Evolutionary conservation across 345 rosid species (phyloP), one percentile per base, ranked within the genome.

Genomic region (Lumnitzera littorea): DNA sequence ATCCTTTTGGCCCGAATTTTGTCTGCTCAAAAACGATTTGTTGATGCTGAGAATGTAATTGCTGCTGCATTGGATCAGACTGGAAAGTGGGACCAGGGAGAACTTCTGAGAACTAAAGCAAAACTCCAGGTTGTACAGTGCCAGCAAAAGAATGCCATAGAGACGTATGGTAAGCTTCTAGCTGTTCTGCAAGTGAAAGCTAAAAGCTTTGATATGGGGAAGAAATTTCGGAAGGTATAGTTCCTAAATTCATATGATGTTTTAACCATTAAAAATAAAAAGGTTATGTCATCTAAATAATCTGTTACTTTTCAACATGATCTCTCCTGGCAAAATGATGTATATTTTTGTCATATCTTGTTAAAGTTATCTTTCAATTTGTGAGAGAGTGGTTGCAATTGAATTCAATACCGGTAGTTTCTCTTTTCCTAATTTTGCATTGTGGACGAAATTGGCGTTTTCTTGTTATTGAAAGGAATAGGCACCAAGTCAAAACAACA

Each of bases 31-130:
- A 87, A 82, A 60, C 81, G 58, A 50, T 84, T 69, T 66, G 62
- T 57, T 46, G 86, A 87, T 73, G 86, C 90, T 11, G 94, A 84
- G 75, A 66, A 58, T 13, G 74, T 80, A 51, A 67, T 84, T 50
- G 75, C 58, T 62, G 77, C 75, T 66, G 84, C 90, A 25, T 55
- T 87, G 69, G 86, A 87, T 36, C 86, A 84, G 81, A 84, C 85
- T 43, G 87, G 77, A 57, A 79, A 79, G 62, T 86, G 94, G 94
- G 85, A 86, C 48, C 89, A 86, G 51, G 87, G 79, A 63, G 85
- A 79, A 62, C 70, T 86, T 20, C 65, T 84, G 82, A 72, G 87
- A 75, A 86, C 82, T n/a, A 82, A 76, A 71, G 94, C 94, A 55
- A 86, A 78, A 73, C 81, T 86, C 60, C 87, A 86, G 65, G 67